Percentiles rank a stretch among this genome's conserved stretches.
phyloP scores from a whole-genome alignment of 2,329 filamentous ascomycete genomes.

The Pseudogymnoascus sp. region DNA sequence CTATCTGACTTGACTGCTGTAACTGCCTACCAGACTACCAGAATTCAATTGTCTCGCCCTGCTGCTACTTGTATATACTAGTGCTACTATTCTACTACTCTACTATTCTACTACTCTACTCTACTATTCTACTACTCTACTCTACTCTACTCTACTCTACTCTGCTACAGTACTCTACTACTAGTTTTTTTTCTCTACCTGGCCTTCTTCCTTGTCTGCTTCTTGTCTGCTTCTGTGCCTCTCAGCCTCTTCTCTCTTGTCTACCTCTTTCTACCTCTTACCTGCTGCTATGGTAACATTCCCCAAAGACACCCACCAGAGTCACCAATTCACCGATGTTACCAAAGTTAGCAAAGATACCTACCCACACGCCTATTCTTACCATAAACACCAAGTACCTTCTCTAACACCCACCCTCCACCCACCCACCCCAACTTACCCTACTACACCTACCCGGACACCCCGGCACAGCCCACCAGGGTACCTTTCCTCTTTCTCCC shows the following conservation, averaged over 20 bases:
- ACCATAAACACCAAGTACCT: background rate
- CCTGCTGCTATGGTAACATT: background rate
- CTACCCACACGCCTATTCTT: background rate
- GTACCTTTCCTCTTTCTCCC: background rate
- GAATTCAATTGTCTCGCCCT: background rate
- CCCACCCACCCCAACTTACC: background rate
- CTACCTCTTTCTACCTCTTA: too few relatives aligned
- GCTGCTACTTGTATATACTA: background rate
- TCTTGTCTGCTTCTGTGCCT: background rate
- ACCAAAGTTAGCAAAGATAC: background rate
- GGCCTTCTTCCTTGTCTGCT: background rate
- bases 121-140: background rate
- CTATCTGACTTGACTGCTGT: background rate
- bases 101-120: background rate
- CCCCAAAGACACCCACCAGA: background rate
- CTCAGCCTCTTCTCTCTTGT: too few relatives aligned
- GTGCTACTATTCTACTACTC: background rate
- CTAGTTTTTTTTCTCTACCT: background rate
- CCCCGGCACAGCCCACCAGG: conserved; percentile 3
- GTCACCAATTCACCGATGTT: background rate
- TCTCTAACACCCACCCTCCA: background rate
- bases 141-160: background rate
- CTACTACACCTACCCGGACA: background rate
- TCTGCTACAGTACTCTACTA: background rate
- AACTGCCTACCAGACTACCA: background rate